Conservation (phyloP, 2,329 filamentous ascomycete genomes). For the Trichoderma breve region DNA sequence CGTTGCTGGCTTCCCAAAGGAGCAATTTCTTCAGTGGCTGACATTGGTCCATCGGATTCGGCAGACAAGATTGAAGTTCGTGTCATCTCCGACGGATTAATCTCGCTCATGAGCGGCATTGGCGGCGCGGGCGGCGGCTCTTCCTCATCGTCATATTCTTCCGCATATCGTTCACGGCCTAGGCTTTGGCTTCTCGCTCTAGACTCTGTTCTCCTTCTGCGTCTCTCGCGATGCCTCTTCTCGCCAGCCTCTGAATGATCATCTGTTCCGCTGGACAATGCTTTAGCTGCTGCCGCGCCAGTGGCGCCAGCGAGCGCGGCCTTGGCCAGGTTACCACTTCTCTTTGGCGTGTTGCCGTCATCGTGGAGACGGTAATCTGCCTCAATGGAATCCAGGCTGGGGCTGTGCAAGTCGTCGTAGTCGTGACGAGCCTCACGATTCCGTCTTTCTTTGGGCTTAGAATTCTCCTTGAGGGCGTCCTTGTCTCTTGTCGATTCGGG, state of each 20-base stretch:
- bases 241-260: constrained; percentile 47
- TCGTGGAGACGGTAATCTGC: constrained; percentile 35
- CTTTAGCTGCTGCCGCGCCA: constrained; percentile 37
- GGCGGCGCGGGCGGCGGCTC: constrained; percentile 60
- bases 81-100: constrained; percentile 83
- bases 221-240: constrained; percentile 50
- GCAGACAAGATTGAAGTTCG: constrained; percentile 83
- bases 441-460: constrained; percentile 44
- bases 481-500: constrained; percentile 54
- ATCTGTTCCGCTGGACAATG: constrained; percentile 35
- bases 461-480: constrained; percentile 53
- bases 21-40: constrained; percentile 61
- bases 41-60: constrained; percentile 69
- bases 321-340: constrained; percentile 45
- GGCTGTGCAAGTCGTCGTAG: constrained; percentile 48
- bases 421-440: constrained; percentile 56
- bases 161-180: constrained; percentile 44
- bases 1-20: constrained; percentile 64
- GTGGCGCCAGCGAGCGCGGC: constrained; percentile 47
- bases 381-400: constrained; percentile 48
- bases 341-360: constrained; percentile 45
- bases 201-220: constrained; percentile 52
- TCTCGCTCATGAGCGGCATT: constrained; percentile 84
- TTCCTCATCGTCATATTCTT: constrained; percentile 57
- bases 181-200: constrained; percentile 43